Evolutionary conservation across 495 filamentous ascomycete genomes (phyloP), one percentile per base, ranked within the genome.

Genomic region (Glutinoglossum americanum): DNA sequence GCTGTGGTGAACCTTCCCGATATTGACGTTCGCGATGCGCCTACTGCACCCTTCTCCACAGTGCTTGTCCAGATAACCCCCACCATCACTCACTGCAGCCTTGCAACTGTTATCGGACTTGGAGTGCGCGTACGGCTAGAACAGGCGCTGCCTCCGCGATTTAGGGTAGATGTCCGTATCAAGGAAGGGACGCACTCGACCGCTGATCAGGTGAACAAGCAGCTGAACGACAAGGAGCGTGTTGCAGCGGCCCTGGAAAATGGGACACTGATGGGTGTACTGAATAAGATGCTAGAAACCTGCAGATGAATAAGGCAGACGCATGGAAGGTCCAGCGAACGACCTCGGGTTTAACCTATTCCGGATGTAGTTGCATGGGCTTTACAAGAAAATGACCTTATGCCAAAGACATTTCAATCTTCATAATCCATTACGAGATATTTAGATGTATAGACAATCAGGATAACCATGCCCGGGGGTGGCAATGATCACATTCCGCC

Each of bases 161-260:
- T 89, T 67, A 79, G 92, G 21, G 75, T 97, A 10, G 89, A 97
- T 70, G 87, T 96, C 23, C 78, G 84, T 59, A 94, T 97, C 66
- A 94, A 95, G 66, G 84, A 92, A 70, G 92, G 89, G 37, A 89
- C 87, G n/a, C 92, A 97, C 65, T 86, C 82, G 61, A 93, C 93
- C 45, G 90, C 82, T 23, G 87, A 94, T 58, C 87, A 93, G 66
- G 88, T 97, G 47, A 96, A 89, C 70, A 94, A 94, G 72, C 93
- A 98, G 66, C 70, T 98, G 35, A 84, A 80, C 51, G 93, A 98
- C 70, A 98, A 98, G 73, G 92, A 98, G 70, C 75, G 92, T 60
- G 92, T 98, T 33, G 87, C 88, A 10, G 93, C 92, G 30, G 92
- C 92, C 7, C 70, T 97, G 63, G 93, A 98, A 70, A 98, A 98